Evolutionary conservation across 1,284 basidiomycete species (phyloP).

Genomic region (Neotropicomus parvogracilis): DNA sequence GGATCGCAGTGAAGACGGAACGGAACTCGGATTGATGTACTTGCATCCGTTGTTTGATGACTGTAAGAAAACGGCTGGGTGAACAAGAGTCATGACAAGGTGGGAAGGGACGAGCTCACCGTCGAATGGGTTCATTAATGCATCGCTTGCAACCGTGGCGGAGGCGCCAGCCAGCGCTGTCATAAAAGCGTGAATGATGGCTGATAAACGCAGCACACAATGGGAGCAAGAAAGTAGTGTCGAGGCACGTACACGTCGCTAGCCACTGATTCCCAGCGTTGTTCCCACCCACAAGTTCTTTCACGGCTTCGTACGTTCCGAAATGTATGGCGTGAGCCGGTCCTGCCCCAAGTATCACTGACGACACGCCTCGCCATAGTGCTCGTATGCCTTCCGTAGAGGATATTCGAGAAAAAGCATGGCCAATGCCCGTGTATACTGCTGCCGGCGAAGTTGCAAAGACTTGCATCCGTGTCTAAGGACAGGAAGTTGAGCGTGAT

Average conservation of each 20-base stretch:
- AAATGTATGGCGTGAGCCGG: conserved; percentile 99
- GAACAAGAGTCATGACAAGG: conserved; percentile 4
- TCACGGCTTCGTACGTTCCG: conserved; percentile 92
- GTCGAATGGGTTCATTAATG: conserved; percentile 99
- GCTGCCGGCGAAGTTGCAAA: conserved; percentile 80
- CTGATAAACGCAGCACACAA: not conserved
- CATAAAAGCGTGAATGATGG: conserved; percentile 12
- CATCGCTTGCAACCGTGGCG: conserved; percentile 94
- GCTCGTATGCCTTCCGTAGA: conserved; percentile 89
- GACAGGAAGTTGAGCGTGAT: conserved; percentile 4
- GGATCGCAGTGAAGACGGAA: conserved; percentile 80
- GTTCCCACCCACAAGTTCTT: conserved; percentile 91
- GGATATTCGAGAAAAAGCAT: conserved; percentile 87
- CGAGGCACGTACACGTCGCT: conserved; percentile 63
- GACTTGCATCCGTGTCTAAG: conserved; percentile 98
- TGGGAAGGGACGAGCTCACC: conserved; percentile 52
- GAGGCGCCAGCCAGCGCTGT: conserved; percentile 88
- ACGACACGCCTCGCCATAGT: conserved; percentile 95
- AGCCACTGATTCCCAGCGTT: conserved; percentile 73
- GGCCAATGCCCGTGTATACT: conserved; percentile 84
- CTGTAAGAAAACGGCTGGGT: conserved; percentile 43
- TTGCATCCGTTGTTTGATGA: conserved; percentile 99
- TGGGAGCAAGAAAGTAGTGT: not conserved
- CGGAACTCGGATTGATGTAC: conserved; percentile 89
- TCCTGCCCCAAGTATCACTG: conserved; percentile 96